Evolutionary conservation across 2,329 filamentous ascomycete genomes (phyloP).

Genomic region (Hypocrella siamensis): DNA sequence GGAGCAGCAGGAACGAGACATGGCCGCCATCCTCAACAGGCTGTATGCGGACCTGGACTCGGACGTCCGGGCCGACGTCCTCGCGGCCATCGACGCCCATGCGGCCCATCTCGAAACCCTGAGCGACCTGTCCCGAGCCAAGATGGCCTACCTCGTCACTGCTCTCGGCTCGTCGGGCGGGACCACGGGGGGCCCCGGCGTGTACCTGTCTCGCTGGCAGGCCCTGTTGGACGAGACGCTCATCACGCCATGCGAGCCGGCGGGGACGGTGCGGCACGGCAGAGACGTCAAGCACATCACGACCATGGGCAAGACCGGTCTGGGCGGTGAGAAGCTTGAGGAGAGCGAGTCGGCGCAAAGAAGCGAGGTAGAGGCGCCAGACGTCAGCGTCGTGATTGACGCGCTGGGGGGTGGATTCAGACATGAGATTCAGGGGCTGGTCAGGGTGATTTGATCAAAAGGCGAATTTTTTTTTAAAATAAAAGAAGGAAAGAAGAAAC

Average conservation of each 20-base stretch:
- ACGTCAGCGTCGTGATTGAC: constrained; percentile 14
- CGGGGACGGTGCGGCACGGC: constrained; percentile 37
- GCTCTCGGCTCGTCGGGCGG: constrained; percentile 10
- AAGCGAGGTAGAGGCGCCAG: constrained; percentile 11
- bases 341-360: constrained; percentile 8
- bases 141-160: constrained; percentile 42
- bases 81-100: constrained; percentile 41
- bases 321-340: constrained; percentile 9
- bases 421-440: constrained; percentile 23
- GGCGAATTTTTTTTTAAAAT: background rate
- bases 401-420: constrained; percentile 25
- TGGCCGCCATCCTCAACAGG: constrained; percentile 22
- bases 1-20: constrained; percentile 7
- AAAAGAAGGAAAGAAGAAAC: too few species aligned
- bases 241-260: constrained; percentile 43
- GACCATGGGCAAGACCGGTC: constrained; percentile 26
- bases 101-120: constrained; percentile 42
- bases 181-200: constrained; percentile 46
- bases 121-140: constrained; percentile 32
- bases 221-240: constrained; percentile 51
- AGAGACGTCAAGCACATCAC: constrained; percentile 31
- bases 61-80: constrained; percentile 27
- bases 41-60: constrained; percentile 30
- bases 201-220: constrained; percentile 61
- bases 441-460: background rate